phyloP scores from a whole-genome alignment of 495 filamentous ascomycete genomes.

The Tuber microsphaerosporum region DNA sequence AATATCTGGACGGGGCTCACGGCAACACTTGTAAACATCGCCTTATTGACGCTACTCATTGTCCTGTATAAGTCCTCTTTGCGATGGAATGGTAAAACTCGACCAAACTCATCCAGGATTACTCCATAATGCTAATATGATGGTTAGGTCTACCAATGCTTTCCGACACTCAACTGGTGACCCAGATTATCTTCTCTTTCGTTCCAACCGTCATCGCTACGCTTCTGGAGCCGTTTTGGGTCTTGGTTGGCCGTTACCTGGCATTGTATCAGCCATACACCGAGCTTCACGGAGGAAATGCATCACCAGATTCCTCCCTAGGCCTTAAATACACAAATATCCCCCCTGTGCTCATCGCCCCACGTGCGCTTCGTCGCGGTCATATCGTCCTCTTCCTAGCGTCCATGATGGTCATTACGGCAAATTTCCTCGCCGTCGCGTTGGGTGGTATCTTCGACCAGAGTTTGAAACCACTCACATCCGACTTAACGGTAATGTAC shows the following conservation, averaged over 20 bases:
- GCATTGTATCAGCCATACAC: constrained; percentile 48
- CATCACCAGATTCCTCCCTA: too few relatives aligned
- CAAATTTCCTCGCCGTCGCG: constrained; percentile 28
- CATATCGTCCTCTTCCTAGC: constrained; percentile 40
- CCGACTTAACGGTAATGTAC: neutral
- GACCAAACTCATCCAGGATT: too few relatives aligned
- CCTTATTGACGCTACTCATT: too few relatives aligned
- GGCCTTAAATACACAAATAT: too few relatives aligned
- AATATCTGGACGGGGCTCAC: too few relatives aligned
- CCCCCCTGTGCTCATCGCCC: constrained; percentile 43
- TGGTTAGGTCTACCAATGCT: too few relatives aligned
- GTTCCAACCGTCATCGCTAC: constrained; percentile 47
- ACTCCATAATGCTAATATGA: too few relatives aligned
- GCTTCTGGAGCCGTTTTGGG: constrained; percentile 47
- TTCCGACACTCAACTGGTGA: too few relatives aligned
- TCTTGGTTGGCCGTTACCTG: constrained; percentile 45
- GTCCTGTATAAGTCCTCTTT: too few relatives aligned
- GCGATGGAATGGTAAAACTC: too few relatives aligned
- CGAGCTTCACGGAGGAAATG: constrained; percentile 40
- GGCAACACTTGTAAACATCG: too few relatives aligned
- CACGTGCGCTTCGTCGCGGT: constrained; percentile 41
- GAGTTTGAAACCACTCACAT: neutral
- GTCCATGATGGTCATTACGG: constrained; percentile 8
- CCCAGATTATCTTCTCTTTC: too few relatives aligned
- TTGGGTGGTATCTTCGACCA: constrained; percentile 41